Evolutionary conservation across 2,329 filamentous ascomycete genomes (phyloP), one percentile per base, ranked within the genome.

Genomic region (Berkeleyomyces rouxiae): DNA sequence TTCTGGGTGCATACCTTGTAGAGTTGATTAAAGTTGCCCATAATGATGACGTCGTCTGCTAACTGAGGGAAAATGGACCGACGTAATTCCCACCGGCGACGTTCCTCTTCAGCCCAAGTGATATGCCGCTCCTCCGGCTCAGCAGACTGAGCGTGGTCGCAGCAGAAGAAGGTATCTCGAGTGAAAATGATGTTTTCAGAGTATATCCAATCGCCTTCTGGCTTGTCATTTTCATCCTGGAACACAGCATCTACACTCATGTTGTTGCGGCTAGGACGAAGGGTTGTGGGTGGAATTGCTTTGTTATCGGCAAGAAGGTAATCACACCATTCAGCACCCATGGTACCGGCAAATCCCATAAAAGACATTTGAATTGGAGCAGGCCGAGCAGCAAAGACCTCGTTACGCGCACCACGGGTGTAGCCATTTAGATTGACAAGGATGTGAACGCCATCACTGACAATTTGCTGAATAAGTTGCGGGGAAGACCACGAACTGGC

Each of bases 321-420:
- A 71, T 99, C 93, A 68, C 93, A 99, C 93, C 93, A 99, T 71
- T 99, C 93, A 2, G 93, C 93, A 4, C 93, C 93, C 0, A 99
- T 77, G 0, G 92, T 96, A 7, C 93, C 93, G 0, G 93, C 93
- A 71, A 99, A 99, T 0, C 93, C 93, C 93, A 99, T 99, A 70
- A 99, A 99, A 0, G 93, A 96, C 93, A 99, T 99, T 67, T 99
- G 93, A 51, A 99, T 90, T 0, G 93, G 93, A 1, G 91, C 90
- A 13, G 93, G 90, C 36, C 95, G 84, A 31, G 93, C 93, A 31
- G 93, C 93, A 72, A 99, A 99, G 3, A 99, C 86, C 71, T 99
- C 93, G 68, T 99, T 99, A 33, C 91, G 84, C n/a, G 93, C 93
- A 39, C 93, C 93, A 61, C 93, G 82, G 0, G 93, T 99, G 72